Conservation (phyloP, 2,329 filamentous ascomycete species). For the Pseudovirgaria hyperparasitica region DNA sequence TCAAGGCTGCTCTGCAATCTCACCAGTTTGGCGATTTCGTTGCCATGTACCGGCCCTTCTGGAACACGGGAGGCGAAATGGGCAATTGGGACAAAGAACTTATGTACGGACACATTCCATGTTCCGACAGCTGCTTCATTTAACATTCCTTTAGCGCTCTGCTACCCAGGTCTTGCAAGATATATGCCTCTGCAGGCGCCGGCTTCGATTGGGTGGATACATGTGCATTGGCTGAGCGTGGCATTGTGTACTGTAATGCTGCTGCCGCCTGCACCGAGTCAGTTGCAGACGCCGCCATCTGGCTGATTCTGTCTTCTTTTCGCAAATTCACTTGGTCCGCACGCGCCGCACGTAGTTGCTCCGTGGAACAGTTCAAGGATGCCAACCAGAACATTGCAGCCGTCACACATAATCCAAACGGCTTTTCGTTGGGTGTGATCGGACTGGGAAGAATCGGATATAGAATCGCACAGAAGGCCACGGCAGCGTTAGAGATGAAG, state of each 20-base stretch:
- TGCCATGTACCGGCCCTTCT: constrained; percentile 45
- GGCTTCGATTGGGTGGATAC: constrained; percentile 54
- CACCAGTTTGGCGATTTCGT: constrained; percentile 30
- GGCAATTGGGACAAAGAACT: constrained; percentile 49
- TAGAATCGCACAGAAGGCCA: constrained; percentile 44
- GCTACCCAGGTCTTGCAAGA: constrained; percentile 39
- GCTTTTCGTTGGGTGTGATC: constrained; percentile 50
- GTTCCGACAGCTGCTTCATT: too few species aligned
- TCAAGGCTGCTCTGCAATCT: constrained; percentile 25
- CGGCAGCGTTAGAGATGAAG: constrained; percentile 51
- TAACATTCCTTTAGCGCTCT: constrained; percentile 16
- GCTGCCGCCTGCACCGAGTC: constrained; percentile 58
- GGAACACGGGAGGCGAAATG: constrained; percentile 54
- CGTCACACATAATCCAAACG: constrained; percentile 50
- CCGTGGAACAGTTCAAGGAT: constrained; percentile 36
- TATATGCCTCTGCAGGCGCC: constrained; percentile 48
- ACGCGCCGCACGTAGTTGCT: constrained; percentile 37
- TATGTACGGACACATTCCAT: too few species aligned
- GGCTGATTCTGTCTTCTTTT: constrained; percentile 57
- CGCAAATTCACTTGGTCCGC: constrained; percentile 54
- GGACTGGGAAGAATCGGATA: constrained; percentile 49
- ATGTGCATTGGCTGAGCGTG: constrained; percentile 45
- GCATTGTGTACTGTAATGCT: constrained; percentile 61
- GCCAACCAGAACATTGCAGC: constrained; percentile 49
- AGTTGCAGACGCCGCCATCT: constrained; percentile 59